These are phyloP conservation scores for Rutidosis leptorrhynchoides DNA, from an alignment of 129 eudicot species.

Conservation along the genomic window DNA sequence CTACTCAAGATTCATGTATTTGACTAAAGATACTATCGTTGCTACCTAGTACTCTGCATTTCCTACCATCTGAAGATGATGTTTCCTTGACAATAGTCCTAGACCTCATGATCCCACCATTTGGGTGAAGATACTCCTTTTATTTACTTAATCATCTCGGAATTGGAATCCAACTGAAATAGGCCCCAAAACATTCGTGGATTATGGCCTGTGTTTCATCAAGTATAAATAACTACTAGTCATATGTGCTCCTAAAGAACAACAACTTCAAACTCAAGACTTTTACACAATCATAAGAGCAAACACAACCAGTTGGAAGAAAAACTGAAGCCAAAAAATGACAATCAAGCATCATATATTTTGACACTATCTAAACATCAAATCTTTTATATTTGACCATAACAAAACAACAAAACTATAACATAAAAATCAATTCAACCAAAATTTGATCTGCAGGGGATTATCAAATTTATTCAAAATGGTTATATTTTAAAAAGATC, in stretches of 20 bases:
- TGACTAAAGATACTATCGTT: not conserved
- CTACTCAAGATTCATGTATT: not conserved
- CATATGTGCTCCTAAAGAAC: not conserved
- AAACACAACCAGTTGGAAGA: too few relatives aligned
- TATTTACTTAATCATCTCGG: not conserved
- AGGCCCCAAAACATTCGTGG: not conserved
- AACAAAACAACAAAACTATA: not conserved
- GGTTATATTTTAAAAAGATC: constrained; percentile 9
- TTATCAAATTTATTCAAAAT: constrained; percentile 5
- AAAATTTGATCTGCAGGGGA: not conserved
- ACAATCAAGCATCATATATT: not conserved
- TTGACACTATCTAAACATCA: not conserved
- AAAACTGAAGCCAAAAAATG: not conserved
- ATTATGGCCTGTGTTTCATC: not conserved
- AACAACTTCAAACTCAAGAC: not conserved
- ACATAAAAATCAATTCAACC: not conserved
- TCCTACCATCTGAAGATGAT: not conserved
- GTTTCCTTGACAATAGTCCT: not conserved
- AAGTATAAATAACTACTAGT: not conserved
- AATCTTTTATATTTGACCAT: not conserved
- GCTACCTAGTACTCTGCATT: not conserved
- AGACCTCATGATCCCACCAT: not conserved
- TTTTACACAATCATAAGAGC: too few relatives aligned
- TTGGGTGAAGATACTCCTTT: not conserved
- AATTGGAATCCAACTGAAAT: not conserved